These are phyloP conservation scores for Candida adriatica DNA, from an alignment of 805 yeast species.

Conservation along the genomic window DNA sequence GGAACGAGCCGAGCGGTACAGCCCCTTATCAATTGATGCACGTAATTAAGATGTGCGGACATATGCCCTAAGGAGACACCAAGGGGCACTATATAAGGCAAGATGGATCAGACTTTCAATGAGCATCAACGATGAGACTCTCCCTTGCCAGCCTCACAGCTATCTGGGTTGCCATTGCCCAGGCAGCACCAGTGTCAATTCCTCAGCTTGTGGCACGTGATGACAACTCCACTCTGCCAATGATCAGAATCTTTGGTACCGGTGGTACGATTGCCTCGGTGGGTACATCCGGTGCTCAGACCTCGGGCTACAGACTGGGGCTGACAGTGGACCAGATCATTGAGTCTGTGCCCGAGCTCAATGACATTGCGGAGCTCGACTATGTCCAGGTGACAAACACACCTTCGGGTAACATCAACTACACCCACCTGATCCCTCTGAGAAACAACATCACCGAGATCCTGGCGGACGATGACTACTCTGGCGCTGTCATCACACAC, in stretches of 20 bases:
- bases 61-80: too few species aligned
- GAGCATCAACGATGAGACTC: conserved; percentile 13
- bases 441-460: conserved; percentile 39
- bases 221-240: conserved; percentile 8
- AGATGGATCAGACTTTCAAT: too few species aligned
- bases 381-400: conserved; percentile 33
- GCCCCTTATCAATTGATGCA: too few species aligned
- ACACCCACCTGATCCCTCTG: conserved; percentile 36
- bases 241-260: conserved; percentile 44
- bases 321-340: conserved; percentile 44
- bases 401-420: conserved; percentile 51
- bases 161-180: conserved; percentile 11
- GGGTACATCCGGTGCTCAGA: conserved; percentile 37
- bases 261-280: conserved; percentile 56
- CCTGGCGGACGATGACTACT: conserved; percentile 32
- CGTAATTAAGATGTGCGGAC: too few species aligned
- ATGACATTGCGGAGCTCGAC: conserved; percentile 44
- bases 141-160: conserved; percentile 16
- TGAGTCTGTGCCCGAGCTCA: conserved; percentile 48
- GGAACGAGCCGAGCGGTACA: too few species aligned
- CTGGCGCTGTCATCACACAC: conserved; percentile 60
- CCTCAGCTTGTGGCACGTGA: not conserved
- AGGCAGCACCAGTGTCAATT: conserved; percentile 6
- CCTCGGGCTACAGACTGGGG: conserved; percentile 48
- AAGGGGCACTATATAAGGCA: too few species aligned